Conservation (phyloP, 1,284 basidiomycete genomes). For the Naganishia liquefaciens region DNA sequence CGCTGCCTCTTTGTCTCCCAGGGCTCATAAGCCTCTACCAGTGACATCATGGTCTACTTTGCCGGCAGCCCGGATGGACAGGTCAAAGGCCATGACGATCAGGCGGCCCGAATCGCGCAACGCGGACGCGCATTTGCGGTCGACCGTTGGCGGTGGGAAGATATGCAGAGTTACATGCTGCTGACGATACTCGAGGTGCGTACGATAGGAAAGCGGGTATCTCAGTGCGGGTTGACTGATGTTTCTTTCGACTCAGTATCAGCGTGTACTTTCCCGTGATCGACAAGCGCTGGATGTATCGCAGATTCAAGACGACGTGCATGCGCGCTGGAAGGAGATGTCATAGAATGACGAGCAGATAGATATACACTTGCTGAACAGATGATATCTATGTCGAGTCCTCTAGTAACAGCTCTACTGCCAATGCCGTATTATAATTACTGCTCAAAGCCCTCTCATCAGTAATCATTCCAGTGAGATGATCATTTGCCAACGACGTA, state of each 20-base stretch:
- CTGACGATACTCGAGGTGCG: constrained; percentile 46
- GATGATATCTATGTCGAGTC: constrained; percentile 37
- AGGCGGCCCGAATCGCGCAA: constrained; percentile 53
- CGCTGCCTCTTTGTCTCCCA: background rate
- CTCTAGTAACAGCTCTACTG: constrained; percentile 69
- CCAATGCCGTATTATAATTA: constrained; percentile 73
- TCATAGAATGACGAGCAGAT: background rate
- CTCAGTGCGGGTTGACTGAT: background rate
- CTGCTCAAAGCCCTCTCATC: constrained; percentile 34
- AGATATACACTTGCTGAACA: constrained; percentile 54
- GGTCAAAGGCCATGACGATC: constrained; percentile 46
- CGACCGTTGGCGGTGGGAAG: constrained; percentile 52
- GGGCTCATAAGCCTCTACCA: constrained; percentile 15
- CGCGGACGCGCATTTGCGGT: constrained; percentile 50
- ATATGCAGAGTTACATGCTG: constrained; percentile 55
- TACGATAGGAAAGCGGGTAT: background rate
- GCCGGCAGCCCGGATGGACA: constrained; percentile 53
- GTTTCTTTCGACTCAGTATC: background rate
- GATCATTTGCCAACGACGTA: constrained; percentile 52
- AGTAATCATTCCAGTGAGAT: constrained; percentile 7
- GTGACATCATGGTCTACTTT: constrained; percentile 56
- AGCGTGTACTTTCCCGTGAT: constrained; percentile 14
- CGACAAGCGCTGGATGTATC: constrained; percentile 4
- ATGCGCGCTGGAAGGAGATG: background rate
- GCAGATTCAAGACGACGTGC: constrained; percentile 7